A percentile compares a stretch with the other conserved stretches of the same genome.
These are phyloP conservation scores for Aphelidium insulamus DNA, from an alignment of 371 early-diverging fungal species.

Conservation along the genomic window DNA sequence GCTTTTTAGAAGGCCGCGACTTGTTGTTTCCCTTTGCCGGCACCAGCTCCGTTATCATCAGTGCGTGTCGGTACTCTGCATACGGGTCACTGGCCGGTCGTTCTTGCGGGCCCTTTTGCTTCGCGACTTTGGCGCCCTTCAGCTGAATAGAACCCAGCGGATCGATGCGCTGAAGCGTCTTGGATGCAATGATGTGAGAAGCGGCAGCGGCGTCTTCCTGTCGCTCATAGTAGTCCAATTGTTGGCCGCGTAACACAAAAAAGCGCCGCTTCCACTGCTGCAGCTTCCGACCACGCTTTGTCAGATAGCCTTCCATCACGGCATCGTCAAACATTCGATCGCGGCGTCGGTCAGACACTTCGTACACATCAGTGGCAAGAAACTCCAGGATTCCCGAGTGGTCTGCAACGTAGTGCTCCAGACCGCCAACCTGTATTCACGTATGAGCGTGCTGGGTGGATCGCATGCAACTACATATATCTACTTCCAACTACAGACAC, in stretches of 20 bases:
- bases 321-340: no score
- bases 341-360: no score
- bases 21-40: no score
- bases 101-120: constrained; percentile 16
- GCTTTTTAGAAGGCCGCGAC: no score
- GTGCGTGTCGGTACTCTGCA: constrained; percentile 51
- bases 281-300: constrained; percentile 62
- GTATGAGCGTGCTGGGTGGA: no score
- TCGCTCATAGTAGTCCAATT: constrained; percentile 47
- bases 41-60: no score
- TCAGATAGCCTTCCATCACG: constrained; percentile 52
- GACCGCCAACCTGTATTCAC: no score
- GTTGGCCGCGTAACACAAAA: constrained; percentile 30
- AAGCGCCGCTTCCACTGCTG: constrained; percentile 65
- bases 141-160: constrained; percentile 27
- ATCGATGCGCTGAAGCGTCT: constrained; percentile 1
- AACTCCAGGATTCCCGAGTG: constrained; percentile 1
- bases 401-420: no score
- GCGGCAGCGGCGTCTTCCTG: no score
- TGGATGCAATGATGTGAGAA: not conserved
- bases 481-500: no score
- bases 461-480: no score
- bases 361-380: not conserved
- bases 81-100: no score
- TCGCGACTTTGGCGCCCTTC: constrained; percentile 24